Percentiles rank a stretch among this genome's conserved stretches.
These are phyloP conservation scores for Claviceps spartinae DNA, from an alignment of 2,329 filamentous ascomycete species.

Conservation along the genomic window DNA sequence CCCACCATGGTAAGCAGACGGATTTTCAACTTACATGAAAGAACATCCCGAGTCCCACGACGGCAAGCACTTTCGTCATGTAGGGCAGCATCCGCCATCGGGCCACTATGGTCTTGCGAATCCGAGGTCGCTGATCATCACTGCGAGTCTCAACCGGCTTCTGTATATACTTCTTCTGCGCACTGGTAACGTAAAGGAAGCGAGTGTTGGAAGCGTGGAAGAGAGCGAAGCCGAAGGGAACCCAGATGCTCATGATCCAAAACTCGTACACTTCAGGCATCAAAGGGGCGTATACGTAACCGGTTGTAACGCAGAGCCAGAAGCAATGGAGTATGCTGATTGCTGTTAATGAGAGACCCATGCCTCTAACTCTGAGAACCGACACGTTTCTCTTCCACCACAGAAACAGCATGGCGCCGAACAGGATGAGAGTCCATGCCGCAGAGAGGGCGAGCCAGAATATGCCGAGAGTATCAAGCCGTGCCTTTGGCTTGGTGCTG, in stretches of 20 bases:
- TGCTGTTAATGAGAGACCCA: slow-evolving; percentile 26
- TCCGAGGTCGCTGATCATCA: slow-evolving; percentile 6
- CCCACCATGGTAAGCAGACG: background rate
- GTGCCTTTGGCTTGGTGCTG: slow-evolving; percentile 17
- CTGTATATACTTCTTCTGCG: slow-evolving; percentile 32
- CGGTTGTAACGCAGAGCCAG: slow-evolving; percentile 27
- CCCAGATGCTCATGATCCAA: slow-evolving; percentile 54
- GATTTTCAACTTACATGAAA: slow-evolving; percentile 33
- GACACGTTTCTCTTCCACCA: slow-evolving; percentile 25
- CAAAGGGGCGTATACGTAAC: slow-evolving; percentile 25
- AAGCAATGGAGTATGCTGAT: slow-evolving; percentile 28
- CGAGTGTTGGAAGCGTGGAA: slow-evolving; percentile 52
- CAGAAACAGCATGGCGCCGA: slow-evolving; percentile 27
- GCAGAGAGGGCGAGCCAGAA: slow-evolving; percentile 26
- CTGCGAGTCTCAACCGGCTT: slow-evolving; percentile 5
- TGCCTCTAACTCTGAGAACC: slow-evolving; percentile 26
- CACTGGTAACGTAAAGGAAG: slow-evolving; percentile 43
- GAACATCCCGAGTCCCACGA: slow-evolving; percentile 39
- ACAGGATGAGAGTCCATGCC: slow-evolving; percentile 26
- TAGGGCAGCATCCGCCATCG: slow-evolving; percentile 29
- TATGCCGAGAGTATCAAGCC: slow-evolving; percentile 25
- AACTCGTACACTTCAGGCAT: slow-evolving; percentile 42
- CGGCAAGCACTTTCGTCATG: slow-evolving; percentile 32
- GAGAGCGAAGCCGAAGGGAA: slow-evolving; percentile 51
- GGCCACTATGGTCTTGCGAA: slow-evolving; percentile 18